phyloP scores from a whole-genome alignment of 2,329 filamentous ascomycete species.

The Mariannaea elegans region DNA sequence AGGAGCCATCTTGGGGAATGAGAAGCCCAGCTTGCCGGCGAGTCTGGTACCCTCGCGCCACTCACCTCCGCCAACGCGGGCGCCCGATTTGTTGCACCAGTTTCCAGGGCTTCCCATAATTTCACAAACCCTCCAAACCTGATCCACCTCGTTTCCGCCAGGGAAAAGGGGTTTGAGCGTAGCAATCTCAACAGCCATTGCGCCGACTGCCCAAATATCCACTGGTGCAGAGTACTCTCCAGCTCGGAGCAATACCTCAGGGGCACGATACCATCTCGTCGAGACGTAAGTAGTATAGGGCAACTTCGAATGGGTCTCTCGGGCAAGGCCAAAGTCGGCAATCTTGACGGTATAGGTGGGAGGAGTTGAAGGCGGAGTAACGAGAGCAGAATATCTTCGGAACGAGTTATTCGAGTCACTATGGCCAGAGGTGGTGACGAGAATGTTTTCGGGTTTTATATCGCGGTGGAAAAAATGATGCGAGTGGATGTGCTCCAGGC shows the following conservation, averaged over 20 bases:
- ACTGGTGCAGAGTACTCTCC: conserved; percentile 98
- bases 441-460: conserved; percentile 98
- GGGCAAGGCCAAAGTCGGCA: conserved; percentile 95
- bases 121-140: conserved; percentile 98
- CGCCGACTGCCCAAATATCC: conserved; percentile 97
- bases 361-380: conserved; percentile 94
- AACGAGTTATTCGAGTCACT: conserved; percentile 87
- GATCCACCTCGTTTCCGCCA: conserved; percentile 97
- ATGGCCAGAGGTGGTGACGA: conserved; percentile 89
- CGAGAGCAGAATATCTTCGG: conserved; percentile 88
- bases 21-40: conserved; percentile 96
- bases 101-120: conserved; percentile 99
- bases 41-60: conserved; percentile 95
- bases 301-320: conserved; percentile 94
- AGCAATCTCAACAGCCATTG: conserved; percentile 98
- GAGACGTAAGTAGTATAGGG: conserved; percentile 99
- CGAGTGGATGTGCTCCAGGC: conserved; percentile 95
- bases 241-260: conserved; percentile 90
- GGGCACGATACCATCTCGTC: conserved; percentile 96
- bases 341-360: conserved; percentile 97
- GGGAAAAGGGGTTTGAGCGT: conserved; percentile 97
- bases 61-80: conserved; percentile 90
- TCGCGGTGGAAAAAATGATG: conserved; percentile 99
- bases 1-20: conserved; percentile 99
- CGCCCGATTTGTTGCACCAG: conserved; percentile 94